Conservation (phyloP, 192 early-diverging fungal species). For the Umbelopsis vinacea region DNA sequence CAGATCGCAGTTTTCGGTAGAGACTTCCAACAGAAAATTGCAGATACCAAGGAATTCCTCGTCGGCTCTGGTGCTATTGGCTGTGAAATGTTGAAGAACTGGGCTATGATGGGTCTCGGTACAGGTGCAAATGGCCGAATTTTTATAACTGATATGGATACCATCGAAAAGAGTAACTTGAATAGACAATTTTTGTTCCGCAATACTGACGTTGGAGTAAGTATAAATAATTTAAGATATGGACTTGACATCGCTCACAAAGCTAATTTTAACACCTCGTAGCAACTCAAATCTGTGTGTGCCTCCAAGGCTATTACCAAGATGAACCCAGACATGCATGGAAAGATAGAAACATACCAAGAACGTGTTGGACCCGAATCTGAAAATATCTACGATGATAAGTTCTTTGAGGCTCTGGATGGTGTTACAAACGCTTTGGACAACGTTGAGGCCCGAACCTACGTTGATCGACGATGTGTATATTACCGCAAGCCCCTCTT, state of each 20-base stretch:
- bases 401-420: constrained; percentile 86
- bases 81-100: constrained; percentile 99
- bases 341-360: constrained; percentile 76
- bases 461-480: constrained; percentile 97
- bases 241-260: not conserved
- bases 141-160: constrained; percentile 98
- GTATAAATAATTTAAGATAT: constrained; percentile 12
- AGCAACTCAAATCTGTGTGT: constrained; percentile 91
- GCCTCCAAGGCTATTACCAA: constrained; percentile 83
- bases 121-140: constrained; percentile 83
- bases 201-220: constrained; percentile 72
- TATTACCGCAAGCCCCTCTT: constrained; percentile 94
- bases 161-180: constrained; percentile 98
- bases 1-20: constrained; percentile 95
- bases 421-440: constrained; percentile 98
- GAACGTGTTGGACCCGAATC: constrained; percentile 96
- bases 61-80: constrained; percentile 99
- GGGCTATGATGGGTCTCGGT: constrained; percentile 93
- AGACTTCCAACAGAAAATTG: constrained; percentile 87
- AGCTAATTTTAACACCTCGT: not conserved
- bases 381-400: constrained; percentile 90
- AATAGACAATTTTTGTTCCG: constrained; percentile 99
- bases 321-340: constrained; percentile 89
- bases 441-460: constrained; percentile 94
- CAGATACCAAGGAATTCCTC: constrained; percentile 89